phyloP scores from a whole-genome alignment of 2,329 filamentous ascomycete genomes.

The Verticillium klebahnii region DNA sequence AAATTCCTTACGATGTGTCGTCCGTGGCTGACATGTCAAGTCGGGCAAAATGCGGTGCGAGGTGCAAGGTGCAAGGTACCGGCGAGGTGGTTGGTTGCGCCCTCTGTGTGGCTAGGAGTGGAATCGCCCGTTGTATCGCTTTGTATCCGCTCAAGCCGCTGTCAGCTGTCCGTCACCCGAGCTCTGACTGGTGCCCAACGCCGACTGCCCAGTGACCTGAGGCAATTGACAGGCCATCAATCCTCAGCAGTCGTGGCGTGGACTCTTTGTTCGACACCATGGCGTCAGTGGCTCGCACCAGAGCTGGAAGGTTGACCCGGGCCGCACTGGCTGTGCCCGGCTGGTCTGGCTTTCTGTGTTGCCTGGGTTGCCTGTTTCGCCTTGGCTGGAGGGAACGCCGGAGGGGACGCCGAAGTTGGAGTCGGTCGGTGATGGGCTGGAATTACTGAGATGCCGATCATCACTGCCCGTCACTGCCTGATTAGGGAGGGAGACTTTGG shows the following conservation, averaged over 20 bases:
- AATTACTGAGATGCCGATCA: background rate
- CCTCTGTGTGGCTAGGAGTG: background rate
- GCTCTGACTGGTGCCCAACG: background rate
- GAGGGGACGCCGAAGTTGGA: background rate
- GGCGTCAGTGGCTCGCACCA: background rate
- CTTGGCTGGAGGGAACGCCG: background rate
- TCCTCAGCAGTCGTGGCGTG: background rate
- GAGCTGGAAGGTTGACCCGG: background rate
- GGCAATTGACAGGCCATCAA: background rate
- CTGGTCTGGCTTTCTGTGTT: background rate
- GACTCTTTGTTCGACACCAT: background rate
- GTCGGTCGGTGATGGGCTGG: background rate
- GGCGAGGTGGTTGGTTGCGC: background rate
- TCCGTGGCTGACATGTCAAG: background rate
- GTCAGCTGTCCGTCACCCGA: background rate
- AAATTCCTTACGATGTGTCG: background rate
- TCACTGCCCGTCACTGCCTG: background rate
- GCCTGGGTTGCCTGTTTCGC: background rate
- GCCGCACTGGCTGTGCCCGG: background rate
- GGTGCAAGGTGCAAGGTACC: background rate
- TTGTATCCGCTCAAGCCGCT: background rate
- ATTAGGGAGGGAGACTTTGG: background rate
- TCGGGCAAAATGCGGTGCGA: background rate
- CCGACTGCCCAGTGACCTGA: background rate
- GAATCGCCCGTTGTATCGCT: background rate